Evolutionary conservation across 23 red algal genomes (phyloP).

Genomic region (Gracilaria gracilis): DNA sequence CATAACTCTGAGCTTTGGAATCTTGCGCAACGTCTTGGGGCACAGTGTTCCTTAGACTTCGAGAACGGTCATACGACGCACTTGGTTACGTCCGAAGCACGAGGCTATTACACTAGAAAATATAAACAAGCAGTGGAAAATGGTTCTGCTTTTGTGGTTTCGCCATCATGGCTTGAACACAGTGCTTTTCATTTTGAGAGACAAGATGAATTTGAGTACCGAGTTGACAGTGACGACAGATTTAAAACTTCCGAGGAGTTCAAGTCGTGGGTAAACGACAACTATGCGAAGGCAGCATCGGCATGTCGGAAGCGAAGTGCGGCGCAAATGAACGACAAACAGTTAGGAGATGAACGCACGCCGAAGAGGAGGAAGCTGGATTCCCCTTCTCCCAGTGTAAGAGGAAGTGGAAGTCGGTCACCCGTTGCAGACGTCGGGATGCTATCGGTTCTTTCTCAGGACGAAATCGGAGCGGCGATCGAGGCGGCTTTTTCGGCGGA

Average conservation of each 20-base stretch:
- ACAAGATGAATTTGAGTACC: constrained; percentile 74
- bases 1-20: constrained; percentile 62
- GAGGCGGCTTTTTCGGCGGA: constrained; percentile 49
- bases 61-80: constrained; percentile 75
- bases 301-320: constrained; percentile 28
- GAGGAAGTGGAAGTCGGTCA: constrained; percentile 2
- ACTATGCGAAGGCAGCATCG: constrained; percentile 31
- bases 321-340: constrained; percentile 7
- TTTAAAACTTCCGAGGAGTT: constrained; percentile 33
- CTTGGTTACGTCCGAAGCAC: constrained; percentile 68
- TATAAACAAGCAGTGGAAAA: constrained; percentile 66
- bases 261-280: background rate
- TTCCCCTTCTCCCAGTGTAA: background rate
- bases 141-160: constrained; percentile 87
- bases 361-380: constrained; percentile 44
- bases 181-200: constrained; percentile 74
- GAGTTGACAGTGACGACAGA: constrained; percentile 26
- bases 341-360: background rate
- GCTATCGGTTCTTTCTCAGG: constrained; percentile 23
- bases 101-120: constrained; percentile 82
- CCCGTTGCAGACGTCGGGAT: constrained; percentile 8
- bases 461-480: constrained; percentile 64
- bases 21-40: constrained; percentile 82
- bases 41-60: constrained; percentile 65
- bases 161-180: constrained; percentile 68